A percentile compares a stretch with the other conserved stretches of the same genome.
Evolutionary conservation across 306 rosid genomes (phyloP).

Genomic region (Urtica urens): DNA sequence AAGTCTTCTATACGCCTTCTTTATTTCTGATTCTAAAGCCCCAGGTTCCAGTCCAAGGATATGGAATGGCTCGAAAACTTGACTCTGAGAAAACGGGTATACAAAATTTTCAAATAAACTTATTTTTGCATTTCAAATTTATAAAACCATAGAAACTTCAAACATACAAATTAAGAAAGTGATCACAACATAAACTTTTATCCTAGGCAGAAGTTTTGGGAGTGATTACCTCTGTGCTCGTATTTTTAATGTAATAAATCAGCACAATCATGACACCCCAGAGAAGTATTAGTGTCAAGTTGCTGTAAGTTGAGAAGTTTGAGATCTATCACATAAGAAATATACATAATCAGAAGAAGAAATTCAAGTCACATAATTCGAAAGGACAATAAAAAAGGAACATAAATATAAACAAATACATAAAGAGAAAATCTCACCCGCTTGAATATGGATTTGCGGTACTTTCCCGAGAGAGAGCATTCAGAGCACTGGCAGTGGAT

Average conservation of each 20-base stretch:
- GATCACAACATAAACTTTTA: neutral
- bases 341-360: neutral
- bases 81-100: conserved; percentile 35
- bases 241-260: conserved; percentile 78
- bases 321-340: conserved; percentile 49
- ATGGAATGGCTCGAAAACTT: conserved; percentile 80
- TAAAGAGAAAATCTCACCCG: conserved; percentile 36
- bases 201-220: conserved; percentile 8
- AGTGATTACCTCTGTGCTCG: conserved; percentile 68
- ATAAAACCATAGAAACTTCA: neutral
- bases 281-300: conserved; percentile 66
- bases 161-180: neutral
- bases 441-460: conserved; percentile 74
- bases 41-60: conserved; percentile 81
- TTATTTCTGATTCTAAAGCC: conserved; percentile 61
- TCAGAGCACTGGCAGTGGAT: conserved; percentile 89
- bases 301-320: conserved; percentile 67
- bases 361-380: neutral
- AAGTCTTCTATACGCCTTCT: conserved; percentile 84
- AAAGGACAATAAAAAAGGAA: neutral
- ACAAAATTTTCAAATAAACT: neutral
- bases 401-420: neutral
- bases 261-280: conserved; percentile 79
- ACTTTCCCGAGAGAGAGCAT: conserved; percentile 75
- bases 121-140: neutral